Conservation (phyloP, 2,329 filamentous ascomycete genomes). For the Sclerotinia sclerotiorum region DNA sequence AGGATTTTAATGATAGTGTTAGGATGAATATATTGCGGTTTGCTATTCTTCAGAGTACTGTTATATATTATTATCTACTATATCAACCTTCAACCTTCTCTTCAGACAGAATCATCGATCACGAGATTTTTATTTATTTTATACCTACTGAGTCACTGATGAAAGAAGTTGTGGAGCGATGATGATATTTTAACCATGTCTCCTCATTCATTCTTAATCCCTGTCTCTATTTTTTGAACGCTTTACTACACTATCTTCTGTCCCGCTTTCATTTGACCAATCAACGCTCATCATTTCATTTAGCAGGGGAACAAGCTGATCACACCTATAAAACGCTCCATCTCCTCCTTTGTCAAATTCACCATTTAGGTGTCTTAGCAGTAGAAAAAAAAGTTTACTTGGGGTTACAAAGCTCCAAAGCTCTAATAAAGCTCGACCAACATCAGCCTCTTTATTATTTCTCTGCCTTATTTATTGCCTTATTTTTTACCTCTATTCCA, state of each 20-base stretch:
- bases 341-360: conserved; percentile 14
- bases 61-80: too few relatives aligned
- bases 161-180: too few relatives aligned
- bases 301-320: conserved; percentile 8
- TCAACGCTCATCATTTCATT: background rate
- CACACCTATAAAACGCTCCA: conserved; percentile 16
- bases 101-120: too few relatives aligned
- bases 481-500: background rate
- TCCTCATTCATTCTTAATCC: background rate
- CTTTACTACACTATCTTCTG: background rate
- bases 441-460: too few relatives aligned
- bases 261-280: background rate
- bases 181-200: too few relatives aligned
- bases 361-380: conserved; percentile 6
- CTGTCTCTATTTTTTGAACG: background rate
- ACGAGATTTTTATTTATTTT: too few relatives aligned
- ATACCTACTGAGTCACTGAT: too few relatives aligned
- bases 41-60: too few relatives aligned
- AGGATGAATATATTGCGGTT: too few relatives aligned
- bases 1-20: background rate
- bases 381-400: background rate
- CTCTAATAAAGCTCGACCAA: too few relatives aligned
- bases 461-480: background rate
- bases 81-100: too few relatives aligned
- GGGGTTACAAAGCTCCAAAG: too few relatives aligned